A percentile compares a stretch with the other conserved stretches of the same genome.
phyloP scores from a whole-genome alignment of 331 rosid genomes.

The Dryas integrifolia region DNA sequence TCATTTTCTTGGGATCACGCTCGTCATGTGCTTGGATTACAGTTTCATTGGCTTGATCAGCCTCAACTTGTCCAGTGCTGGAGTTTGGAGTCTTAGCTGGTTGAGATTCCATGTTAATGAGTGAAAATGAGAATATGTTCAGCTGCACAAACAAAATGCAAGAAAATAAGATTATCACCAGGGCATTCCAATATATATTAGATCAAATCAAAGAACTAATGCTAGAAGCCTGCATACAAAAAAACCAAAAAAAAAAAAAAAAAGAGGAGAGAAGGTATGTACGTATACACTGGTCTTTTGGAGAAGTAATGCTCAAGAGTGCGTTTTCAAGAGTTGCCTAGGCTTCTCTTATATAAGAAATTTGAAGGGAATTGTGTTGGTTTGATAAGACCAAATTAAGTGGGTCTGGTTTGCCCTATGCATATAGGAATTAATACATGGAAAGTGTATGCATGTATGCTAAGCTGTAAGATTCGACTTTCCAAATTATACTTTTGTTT shows the following conservation, averaged over 20 bases:
- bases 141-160: not conserved
- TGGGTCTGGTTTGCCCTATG: not conserved
- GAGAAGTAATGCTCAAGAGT: slow-evolving; percentile 1
- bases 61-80: not conserved
- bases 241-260: not conserved
- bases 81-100: not conserved
- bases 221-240: too few relatives aligned
- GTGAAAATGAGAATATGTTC: not conserved
- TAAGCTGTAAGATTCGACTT: not conserved
- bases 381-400: too few relatives aligned
- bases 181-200: not conserved
- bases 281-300: not conserved
- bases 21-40: not conserved
- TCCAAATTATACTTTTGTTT: not conserved
- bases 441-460: not conserved
- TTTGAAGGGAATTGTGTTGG: not conserved
- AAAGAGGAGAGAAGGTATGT: too few relatives aligned
- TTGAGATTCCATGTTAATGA: not conserved
- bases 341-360: not conserved
- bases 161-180: not conserved
- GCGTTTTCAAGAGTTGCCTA: not conserved
- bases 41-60: too few relatives aligned
- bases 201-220: too few relatives aligned
- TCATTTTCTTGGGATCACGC: not conserved
- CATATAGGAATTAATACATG: not conserved